Conservation (phyloP, 345 rosid species). For the Geranium brycei region DNA sequence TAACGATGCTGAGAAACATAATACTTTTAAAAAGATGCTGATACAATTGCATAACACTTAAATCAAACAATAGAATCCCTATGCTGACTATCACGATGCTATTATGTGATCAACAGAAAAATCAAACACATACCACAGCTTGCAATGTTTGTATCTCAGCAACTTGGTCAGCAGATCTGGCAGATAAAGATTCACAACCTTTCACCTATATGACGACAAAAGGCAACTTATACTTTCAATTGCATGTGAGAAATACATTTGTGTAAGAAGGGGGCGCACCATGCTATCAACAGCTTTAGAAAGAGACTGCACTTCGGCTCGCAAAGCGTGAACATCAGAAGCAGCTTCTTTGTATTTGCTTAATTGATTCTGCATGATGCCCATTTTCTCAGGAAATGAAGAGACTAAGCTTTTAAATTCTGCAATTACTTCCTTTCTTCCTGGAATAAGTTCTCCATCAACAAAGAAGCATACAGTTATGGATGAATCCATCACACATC, state of each 20-base stretch:
- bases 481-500: not conserved
- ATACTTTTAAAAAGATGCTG: not conserved
- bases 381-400: conserved; percentile 87
- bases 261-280: conserved; percentile 34
- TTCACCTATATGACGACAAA: conserved; percentile 37
- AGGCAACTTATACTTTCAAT: conserved; percentile 2
- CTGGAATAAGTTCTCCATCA: conserved; percentile 34
- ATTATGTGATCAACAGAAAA: not conserved
- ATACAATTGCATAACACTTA: not conserved
- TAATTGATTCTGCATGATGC: conserved; percentile 65
- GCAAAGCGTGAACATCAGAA: conserved; percentile 60
- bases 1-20: not conserved
- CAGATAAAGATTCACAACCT: conserved; percentile 46
- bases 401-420: conserved; percentile 79
- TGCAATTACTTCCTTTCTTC: conserved; percentile 75
- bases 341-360: conserved; percentile 63
- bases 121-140: conserved; percentile 43
- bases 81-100: not conserved
- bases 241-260: not conserved
- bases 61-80: not conserved
- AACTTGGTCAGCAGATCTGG: conserved; percentile 44
- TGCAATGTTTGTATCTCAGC: conserved; percentile 50
- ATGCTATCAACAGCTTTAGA: conserved; percentile 48
- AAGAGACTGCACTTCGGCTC: conserved; percentile 71
- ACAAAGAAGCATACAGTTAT: not conserved